Conservation (phyloP, 106 monocot genomes). For the Dactylorhiza incarnata region DNA sequence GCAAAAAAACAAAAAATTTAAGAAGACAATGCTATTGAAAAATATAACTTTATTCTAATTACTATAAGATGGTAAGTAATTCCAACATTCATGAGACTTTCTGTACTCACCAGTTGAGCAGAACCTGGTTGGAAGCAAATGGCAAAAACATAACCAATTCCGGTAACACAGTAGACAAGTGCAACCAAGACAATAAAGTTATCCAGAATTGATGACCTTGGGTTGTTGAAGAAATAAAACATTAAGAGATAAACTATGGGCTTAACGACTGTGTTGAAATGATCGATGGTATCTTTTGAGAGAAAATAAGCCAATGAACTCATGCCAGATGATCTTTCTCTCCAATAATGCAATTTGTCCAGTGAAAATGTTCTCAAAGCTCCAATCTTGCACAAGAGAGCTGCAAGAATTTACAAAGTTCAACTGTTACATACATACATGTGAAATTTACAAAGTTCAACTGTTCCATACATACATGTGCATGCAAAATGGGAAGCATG, state of each 20-base stretch:
- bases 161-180: conserved; percentile 84
- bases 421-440: too few species aligned
- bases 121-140: conserved; percentile 76
- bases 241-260: conserved; percentile 86
- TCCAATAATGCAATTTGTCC: conserved; percentile 68
- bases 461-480: too few species aligned
- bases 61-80: background rate
- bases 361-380: conserved; percentile 80
- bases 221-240: conserved; percentile 93
- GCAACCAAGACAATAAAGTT: conserved; percentile 58
- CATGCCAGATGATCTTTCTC: conserved; percentile 81
- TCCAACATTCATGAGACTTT: background rate
- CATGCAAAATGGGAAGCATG: too few species aligned
- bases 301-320: conserved; percentile 89
- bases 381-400: conserved; percentile 78
- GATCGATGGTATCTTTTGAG: conserved; percentile 74
- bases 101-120: conserved; percentile 60
- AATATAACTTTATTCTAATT: too few species aligned
- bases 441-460: background rate
- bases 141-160: conserved; percentile 80
- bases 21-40: too few species aligned
- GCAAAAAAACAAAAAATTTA: too few species aligned
- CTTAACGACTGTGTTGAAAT: conserved; percentile 80
- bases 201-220: conserved; percentile 66
- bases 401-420: conserved; percentile 22